phyloP scores from a whole-genome alignment of 1,284 basidiomycete species.

The Melampsora abietis-canadensis region DNA sequence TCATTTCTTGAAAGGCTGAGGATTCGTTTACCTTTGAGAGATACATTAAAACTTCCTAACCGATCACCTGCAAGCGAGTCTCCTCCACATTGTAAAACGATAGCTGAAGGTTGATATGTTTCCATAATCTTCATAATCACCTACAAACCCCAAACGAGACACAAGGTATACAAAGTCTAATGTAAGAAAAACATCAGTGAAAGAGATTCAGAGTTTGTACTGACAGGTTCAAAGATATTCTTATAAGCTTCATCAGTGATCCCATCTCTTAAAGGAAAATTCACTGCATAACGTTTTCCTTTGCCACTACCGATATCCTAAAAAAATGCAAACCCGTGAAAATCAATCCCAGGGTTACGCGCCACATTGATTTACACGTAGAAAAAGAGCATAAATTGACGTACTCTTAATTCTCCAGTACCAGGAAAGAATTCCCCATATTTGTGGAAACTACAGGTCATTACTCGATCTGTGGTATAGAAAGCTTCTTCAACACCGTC shows the following conservation, averaged over 20 bases:
- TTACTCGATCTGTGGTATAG: conserved; percentile 96
- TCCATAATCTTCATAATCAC: conserved; percentile 94
- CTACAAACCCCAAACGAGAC: conserved; percentile 55
- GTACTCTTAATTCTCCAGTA: conserved; percentile 85
- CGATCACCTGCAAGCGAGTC: conserved; percentile 97
- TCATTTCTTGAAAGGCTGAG: background rate
- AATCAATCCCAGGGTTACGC: background rate
- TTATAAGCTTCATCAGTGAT: conserved; percentile 95
- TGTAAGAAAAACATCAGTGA: background rate
- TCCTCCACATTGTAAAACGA: conserved; percentile 97
- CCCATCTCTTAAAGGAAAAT: conserved; percentile 92
- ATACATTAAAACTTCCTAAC: conserved; percentile 91
- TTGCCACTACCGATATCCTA: conserved; percentile 42
- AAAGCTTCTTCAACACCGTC: conserved; percentile 99
- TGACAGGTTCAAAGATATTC: conserved; percentile 88
- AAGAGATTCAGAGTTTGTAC: conserved; percentile 50
- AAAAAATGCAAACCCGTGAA: background rate
- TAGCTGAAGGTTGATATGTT: conserved; percentile 88
- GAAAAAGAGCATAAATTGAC: conserved; percentile 49
- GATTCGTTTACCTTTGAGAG: conserved; percentile 74
- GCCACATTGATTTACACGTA: background rate
- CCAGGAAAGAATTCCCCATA: conserved; percentile 99
- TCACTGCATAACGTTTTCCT: conserved; percentile 68
- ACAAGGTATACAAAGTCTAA: background rate
- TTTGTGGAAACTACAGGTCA: conserved; percentile 98